phyloP scores from a whole-genome alignment of 2,329 filamentous ascomycete genomes.

The Mycosphaerelloides madeirae region DNA sequence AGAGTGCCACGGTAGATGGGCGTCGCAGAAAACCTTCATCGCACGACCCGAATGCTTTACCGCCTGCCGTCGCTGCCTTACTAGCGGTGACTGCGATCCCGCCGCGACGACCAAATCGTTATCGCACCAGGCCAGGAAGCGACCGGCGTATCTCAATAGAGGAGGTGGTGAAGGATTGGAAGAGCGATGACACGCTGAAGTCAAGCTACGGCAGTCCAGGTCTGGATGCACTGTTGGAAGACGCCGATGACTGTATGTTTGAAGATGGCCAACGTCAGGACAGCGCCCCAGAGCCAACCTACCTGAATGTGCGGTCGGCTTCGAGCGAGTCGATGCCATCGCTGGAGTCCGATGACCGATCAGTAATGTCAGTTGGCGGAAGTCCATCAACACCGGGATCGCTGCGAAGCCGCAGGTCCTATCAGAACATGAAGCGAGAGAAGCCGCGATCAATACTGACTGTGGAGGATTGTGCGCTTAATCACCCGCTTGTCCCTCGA shows the following conservation, averaged over 20 bases:
- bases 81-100: conserved; percentile 58
- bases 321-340: conserved; percentile 57
- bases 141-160: conserved; percentile 50
- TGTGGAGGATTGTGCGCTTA: conserved; percentile 50
- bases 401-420: conserved; percentile 30
- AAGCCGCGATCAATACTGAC: conserved; percentile 47
- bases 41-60: conserved; percentile 44
- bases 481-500: conserved; percentile 54
- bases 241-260: conserved; percentile 45
- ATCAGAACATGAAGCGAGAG: conserved; percentile 39
- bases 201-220: conserved; percentile 31
- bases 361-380: conserved; percentile 39
- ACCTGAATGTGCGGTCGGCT: conserved; percentile 45
- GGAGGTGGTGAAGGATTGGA: conserved; percentile 53
- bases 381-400: conserved; percentile 41
- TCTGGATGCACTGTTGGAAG: conserved; percentile 54
- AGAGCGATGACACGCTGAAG: conserved; percentile 40
- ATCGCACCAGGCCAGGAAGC: conserved; percentile 37
- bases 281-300: conserved; percentile 39
- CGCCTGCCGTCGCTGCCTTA: conserved; percentile 54
- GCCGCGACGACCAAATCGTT: conserved; percentile 40
- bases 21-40: conserved; percentile 21
- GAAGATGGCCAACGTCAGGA: conserved; percentile 24
- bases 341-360: conserved; percentile 46
- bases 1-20: conserved; percentile 16